These are phyloP conservation scores for Aspergillus ochraceus DNA, from an alignment of 2,329 filamentous ascomycete genomes.

Conservation along the genomic window DNA sequence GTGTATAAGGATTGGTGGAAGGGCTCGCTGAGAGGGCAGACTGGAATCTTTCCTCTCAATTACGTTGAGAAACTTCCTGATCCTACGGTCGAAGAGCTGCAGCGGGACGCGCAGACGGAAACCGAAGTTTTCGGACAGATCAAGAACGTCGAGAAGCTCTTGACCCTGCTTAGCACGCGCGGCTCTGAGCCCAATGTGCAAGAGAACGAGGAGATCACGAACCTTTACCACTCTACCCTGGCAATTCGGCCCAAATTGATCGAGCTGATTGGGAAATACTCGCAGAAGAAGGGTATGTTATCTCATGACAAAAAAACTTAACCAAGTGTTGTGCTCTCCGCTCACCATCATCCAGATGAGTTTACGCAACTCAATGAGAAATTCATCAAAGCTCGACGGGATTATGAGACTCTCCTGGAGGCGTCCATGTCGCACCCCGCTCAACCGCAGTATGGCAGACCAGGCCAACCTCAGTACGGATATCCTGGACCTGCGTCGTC, in stretches of 20 bases:
- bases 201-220: slow-evolving; percentile 95
- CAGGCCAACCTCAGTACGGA: slow-evolving; percentile 67
- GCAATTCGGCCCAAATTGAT: slow-evolving; percentile 96
- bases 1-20: slow-evolving; percentile 99
- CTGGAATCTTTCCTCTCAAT: slow-evolving; percentile 96
- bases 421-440: slow-evolving; percentile 95
- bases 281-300: slow-evolving; percentile 86
- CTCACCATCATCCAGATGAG: slow-evolving; percentile 65
- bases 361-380: slow-evolving; percentile 99
- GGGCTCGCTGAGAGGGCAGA: slow-evolving; percentile 88
- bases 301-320: neutral
- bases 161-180: slow-evolving; percentile 87
- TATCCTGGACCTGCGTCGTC: slow-evolving; percentile 33
- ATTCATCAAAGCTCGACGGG: slow-evolving; percentile 96
- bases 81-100: slow-evolving; percentile 89
- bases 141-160: slow-evolving; percentile 75
- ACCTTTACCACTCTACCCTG: slow-evolving; percentile 85
- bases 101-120: slow-evolving; percentile 96
- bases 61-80: slow-evolving; percentile 98
- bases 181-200: slow-evolving; percentile 76
- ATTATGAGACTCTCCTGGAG: slow-evolving; percentile 95
- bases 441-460: slow-evolving; percentile 67
- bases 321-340: neutral
- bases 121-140: slow-evolving; percentile 74
- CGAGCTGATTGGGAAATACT: slow-evolving; percentile 97